A percentile compares a stretch with the other conserved stretches of the same genome.
These are phyloP conservation scores for Bryoerythrophyllum caledonicum DNA, from an alignment of 225 moss, liverwort and hornwort species.

Conservation along the genomic window DNA sequence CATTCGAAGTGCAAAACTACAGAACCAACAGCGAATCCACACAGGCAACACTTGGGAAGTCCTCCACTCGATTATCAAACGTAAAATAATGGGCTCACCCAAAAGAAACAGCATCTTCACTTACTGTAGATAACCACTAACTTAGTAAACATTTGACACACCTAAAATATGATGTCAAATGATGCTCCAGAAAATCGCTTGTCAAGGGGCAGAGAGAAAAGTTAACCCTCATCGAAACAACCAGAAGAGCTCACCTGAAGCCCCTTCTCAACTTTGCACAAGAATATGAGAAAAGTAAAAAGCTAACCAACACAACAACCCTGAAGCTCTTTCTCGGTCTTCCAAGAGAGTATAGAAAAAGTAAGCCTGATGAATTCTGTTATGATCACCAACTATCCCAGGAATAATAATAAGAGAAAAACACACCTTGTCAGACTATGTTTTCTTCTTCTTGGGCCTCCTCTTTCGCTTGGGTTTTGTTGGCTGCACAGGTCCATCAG, in stretches of 20 bases:
- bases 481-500: constrained; percentile 54
- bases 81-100: not conserved
- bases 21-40: not conserved
- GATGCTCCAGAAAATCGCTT: not conserved
- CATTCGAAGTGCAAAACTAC: not conserved
- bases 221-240: too few relatives aligned
- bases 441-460: constrained; percentile 61
- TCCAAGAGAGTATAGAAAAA: not conserved
- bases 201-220: constrained; percentile 3
- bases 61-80: not conserved
- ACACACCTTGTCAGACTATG: constrained; percentile 13
- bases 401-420: not conserved
- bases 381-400: constrained; percentile 17
- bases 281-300: too few relatives aligned
- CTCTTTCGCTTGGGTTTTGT: constrained; percentile 63
- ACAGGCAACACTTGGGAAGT: not conserved
- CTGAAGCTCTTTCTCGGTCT: too few relatives aligned
- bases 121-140: not conserved
- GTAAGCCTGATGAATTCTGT: constrained; percentile 11
- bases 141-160: constrained; percentile 7
- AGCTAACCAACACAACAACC: too few relatives aligned
- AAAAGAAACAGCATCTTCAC: not conserved
- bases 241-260: too few relatives aligned
- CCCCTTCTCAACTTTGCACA: too few relatives aligned
- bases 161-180: not conserved